These are phyloP conservation scores for Pouteria glomerata DNA, from an alignment of 148 eudicot species.

Conservation along the genomic window DNA sequence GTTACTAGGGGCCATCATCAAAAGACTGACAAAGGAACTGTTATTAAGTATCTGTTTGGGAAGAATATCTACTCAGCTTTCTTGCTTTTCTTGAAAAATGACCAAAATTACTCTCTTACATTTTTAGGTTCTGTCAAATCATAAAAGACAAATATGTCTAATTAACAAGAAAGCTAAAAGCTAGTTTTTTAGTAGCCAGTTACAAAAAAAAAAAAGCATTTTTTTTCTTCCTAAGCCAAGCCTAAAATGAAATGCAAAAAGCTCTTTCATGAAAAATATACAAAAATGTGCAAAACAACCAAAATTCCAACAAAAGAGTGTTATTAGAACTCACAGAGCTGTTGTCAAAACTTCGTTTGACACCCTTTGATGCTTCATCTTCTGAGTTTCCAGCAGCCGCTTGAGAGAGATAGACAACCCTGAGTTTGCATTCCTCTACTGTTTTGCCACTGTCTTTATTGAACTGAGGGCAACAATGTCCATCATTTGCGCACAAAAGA, in stretches of 20 bases:
- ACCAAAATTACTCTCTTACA: too few relatives aligned
- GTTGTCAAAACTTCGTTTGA: slow-evolving; percentile 31
- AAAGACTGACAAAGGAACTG: not conserved
- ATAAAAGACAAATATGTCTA: too few relatives aligned
- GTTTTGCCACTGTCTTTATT: slow-evolving; percentile 70
- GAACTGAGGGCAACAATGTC: slow-evolving; percentile 38
- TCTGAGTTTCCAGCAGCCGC: slow-evolving; percentile 38
- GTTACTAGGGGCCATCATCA: not conserved
- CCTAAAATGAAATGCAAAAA: not conserved
- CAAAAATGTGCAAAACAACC: not conserved
- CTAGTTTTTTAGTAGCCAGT: too few relatives aligned
- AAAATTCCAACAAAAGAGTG: not conserved
- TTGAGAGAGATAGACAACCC: slow-evolving; percentile 50
- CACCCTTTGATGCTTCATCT: slow-evolving; percentile 30
- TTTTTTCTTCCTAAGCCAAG: too few relatives aligned
- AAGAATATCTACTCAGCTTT: too few relatives aligned
- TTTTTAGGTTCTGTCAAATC: too few relatives aligned
- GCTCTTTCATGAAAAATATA: not conserved
- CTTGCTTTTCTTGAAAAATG: too few relatives aligned
- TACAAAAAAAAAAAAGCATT: too few relatives aligned
- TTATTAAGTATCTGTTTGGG: too few relatives aligned
- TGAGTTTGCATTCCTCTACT: slow-evolving; percentile 74
- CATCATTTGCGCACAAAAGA: slow-evolving; percentile 8
- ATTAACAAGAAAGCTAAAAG: too few relatives aligned
- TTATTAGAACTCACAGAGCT: slow-evolving; percentile 42